These are phyloP conservation scores for Debaryomyces prosopidis DNA, from an alignment of 805 yeast species.

Conservation along the genomic window DNA sequence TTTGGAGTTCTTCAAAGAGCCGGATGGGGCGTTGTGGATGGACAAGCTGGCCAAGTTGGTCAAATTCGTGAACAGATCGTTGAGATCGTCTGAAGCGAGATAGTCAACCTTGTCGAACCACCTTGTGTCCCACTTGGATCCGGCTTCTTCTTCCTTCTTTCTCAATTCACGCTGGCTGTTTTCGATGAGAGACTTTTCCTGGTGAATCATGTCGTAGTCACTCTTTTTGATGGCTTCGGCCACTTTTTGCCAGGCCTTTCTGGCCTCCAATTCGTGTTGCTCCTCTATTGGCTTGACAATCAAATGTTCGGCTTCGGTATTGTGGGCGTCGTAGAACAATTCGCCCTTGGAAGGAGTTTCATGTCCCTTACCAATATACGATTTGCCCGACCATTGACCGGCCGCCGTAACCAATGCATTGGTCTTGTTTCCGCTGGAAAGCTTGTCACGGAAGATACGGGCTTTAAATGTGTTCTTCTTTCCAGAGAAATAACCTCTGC, in stretches of 20 bases:
- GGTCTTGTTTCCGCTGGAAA: slow-evolving; percentile 49
- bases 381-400: slow-evolving; percentile 92
- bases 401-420: slow-evolving; percentile 74
- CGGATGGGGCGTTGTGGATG: slow-evolving; percentile 65
- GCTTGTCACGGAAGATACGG: slow-evolving; percentile 59
- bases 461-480: slow-evolving; percentile 93
- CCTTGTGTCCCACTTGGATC: slow-evolving; percentile 70
- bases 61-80: slow-evolving; percentile 37
- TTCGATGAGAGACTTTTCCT: slow-evolving; percentile 77
- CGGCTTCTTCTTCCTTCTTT: slow-evolving; percentile 65
- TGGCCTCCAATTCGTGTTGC: slow-evolving; percentile 79
- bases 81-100: slow-evolving; percentile 10
- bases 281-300: slow-evolving; percentile 77
- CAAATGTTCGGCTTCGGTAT: slow-evolving; percentile 53
- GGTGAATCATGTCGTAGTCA: slow-evolving; percentile 72
- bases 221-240: slow-evolving; percentile 82
- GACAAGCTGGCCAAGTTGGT: slow-evolving; percentile 55
- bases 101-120: slow-evolving; percentile 65
- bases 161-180: slow-evolving; percentile 82
- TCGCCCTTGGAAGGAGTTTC: slow-evolving; percentile 45
- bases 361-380: slow-evolving; percentile 61
- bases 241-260: slow-evolving; percentile 87
- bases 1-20: slow-evolving; percentile 55
- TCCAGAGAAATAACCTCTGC: slow-evolving; percentile 94
- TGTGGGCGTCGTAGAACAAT: slow-evolving; percentile 64